These are phyloP conservation scores for Leishmania tarentolae DNA, from an alignment of 208 protist genomes.

Conservation along the genomic window DNA sequence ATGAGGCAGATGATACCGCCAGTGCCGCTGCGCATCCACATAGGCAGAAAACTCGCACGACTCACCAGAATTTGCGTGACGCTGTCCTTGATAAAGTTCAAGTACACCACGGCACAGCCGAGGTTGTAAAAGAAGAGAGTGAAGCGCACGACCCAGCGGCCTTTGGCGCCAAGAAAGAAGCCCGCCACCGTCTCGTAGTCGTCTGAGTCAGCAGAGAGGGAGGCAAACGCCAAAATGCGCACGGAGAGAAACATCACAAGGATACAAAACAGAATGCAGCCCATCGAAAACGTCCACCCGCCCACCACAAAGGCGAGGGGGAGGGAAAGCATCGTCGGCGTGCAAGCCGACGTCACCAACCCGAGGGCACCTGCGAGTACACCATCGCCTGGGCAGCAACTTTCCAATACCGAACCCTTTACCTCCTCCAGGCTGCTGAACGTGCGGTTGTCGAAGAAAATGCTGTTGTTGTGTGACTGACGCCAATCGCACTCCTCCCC, in stretches of 20 bases:
- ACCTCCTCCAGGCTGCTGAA: conserved; percentile 81
- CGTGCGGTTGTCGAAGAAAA: conserved; percentile 69
- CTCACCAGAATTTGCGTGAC: conserved; percentile 46
- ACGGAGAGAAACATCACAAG: conserved; percentile 70
- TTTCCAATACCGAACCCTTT: conserved; percentile 65
- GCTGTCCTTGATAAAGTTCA: conserved; percentile 79
- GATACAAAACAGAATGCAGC: conserved; percentile 60
- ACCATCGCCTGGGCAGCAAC: conserved; percentile 72
- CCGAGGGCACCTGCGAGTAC: conserved; percentile 66
- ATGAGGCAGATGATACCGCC: conserved; percentile 50
- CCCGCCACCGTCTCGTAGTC: conserved; percentile 81
- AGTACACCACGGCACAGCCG: conserved; percentile 67
- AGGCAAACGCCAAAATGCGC: conserved; percentile 74
- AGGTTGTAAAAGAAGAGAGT: conserved; percentile 84
- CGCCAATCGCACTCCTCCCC: conserved; percentile 45
- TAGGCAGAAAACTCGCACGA: conserved; percentile 53
- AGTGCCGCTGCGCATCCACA: conserved; percentile 50
- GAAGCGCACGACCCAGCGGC: conserved; percentile 49
- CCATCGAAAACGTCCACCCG: conserved; percentile 52
- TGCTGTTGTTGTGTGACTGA: conserved; percentile 37
- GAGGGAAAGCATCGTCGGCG: conserved; percentile 74
- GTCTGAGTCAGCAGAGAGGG: conserved; percentile 65
- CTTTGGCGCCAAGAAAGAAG: conserved; percentile 66
- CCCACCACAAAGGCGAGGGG: conserved; percentile 75
- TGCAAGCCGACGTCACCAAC: conserved; percentile 68